phyloP scores from a whole-genome alignment of 257 asterid species.

The Nicotiana benthamiana region DNA sequence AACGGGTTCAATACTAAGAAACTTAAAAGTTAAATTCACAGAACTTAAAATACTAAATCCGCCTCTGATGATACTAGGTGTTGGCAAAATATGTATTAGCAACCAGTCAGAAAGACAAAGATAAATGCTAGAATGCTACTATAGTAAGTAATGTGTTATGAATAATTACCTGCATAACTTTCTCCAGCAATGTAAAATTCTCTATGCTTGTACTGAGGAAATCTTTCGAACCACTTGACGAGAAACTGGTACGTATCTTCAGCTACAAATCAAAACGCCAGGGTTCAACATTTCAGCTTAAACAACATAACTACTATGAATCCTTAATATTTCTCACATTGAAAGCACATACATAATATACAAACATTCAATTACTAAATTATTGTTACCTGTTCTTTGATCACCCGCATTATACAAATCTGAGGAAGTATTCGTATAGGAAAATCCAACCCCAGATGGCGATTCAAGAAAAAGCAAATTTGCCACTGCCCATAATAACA shows the following conservation, averaged over 20 bases:
- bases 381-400: constrained; percentile 67
- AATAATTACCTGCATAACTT: constrained; percentile 74
- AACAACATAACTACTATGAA: not conserved
- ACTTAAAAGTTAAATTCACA: too few relatives aligned
- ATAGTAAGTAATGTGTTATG: not conserved
- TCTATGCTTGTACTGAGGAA: constrained; percentile 90
- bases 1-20: too few relatives aligned
- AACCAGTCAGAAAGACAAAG: not conserved
- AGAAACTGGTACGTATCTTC: constrained; percentile 80
- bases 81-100: not conserved
- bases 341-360: not conserved
- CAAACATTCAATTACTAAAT: constrained; percentile 3
- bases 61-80: not conserved
- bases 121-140: too few relatives aligned
- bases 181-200: constrained; percentile 91
- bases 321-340: not conserved
- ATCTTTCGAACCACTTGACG: constrained; percentile 87
- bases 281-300: constrained; percentile 8
- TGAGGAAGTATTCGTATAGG: constrained; percentile 80
- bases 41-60: too few relatives aligned
- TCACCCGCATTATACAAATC: constrained; percentile 84
- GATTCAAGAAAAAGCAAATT: constrained; percentile 93
- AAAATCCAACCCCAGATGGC: constrained; percentile 98
- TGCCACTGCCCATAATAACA: constrained; percentile 56
- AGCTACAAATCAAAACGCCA: constrained; percentile 46